These are phyloP conservation scores for Rhodocollybia butyracea DNA, from an alignment of 768 basidiomycete genomes.

Conservation along the genomic window DNA sequence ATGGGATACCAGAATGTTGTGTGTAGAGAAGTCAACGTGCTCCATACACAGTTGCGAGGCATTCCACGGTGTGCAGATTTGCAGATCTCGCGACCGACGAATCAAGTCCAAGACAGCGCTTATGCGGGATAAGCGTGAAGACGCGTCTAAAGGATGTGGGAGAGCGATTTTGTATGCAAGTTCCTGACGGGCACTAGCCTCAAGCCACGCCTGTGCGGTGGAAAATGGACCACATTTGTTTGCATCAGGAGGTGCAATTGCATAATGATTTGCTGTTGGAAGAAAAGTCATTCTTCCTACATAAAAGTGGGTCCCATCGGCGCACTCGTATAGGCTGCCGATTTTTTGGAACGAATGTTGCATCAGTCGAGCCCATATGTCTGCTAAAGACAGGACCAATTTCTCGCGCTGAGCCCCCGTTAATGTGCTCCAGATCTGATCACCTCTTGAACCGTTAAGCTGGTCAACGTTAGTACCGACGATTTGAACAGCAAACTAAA, in stretches of 20 bases:
- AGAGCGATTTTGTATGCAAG: constrained; percentile 9
- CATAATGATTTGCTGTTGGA: background rate
- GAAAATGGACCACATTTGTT: constrained; percentile 11
- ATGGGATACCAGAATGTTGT: background rate
- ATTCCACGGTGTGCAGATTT: background rate
- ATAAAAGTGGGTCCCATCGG: background rate
- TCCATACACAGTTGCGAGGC: background rate
- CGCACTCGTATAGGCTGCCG: constrained; percentile 7
- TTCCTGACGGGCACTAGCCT: constrained; percentile 8
- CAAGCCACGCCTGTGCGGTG: constrained; percentile 5
- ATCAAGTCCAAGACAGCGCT: background rate
- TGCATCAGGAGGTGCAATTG: constrained; percentile 1
- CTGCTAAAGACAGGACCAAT: constrained; percentile 6
- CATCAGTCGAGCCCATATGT: constrained; percentile 10
- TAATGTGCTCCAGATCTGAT: constrained; percentile 1
- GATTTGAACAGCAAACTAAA: background rate
- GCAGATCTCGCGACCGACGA: background rate
- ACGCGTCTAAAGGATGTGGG: background rate
- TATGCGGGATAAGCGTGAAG: constrained; percentile 1
- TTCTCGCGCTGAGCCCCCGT: constrained; percentile 1
- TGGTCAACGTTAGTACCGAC: background rate
- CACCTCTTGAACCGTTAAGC: constrained; percentile 2
- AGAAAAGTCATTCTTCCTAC: constrained; percentile 12
- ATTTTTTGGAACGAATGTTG: constrained; percentile 7
- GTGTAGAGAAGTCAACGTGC: constrained; percentile 6